Evolutionary conservation across 2,329 filamentous ascomycete species (phyloP), one percentile per base, ranked within the genome.

Genomic region (Talaromyces piceae): DNA sequence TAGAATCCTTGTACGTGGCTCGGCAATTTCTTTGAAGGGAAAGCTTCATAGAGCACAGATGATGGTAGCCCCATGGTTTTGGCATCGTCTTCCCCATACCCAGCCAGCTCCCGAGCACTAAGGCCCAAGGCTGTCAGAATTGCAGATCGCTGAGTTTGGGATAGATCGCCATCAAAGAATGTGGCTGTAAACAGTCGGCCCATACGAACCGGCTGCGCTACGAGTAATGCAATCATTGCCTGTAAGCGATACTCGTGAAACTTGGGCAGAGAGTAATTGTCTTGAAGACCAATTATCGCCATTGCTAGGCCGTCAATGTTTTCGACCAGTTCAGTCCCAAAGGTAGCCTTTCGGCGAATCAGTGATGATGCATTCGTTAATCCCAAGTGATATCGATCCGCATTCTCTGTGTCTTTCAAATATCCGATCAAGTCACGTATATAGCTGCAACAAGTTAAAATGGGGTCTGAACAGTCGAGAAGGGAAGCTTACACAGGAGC

Each of bases 91-190:
- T 76, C 69, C 16, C 86, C 82, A 57, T 87, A 82, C 0, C 93
- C 91, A 1, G 89, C 88, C 8, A 98, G 70, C 67, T 97, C 91
- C 53, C 91, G 81, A 2, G 88, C 88, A 26, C 86, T 82, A 0
- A 98, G 73, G 0, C 91, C 91, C 3, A 98, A 73, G 0, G 88
- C 84, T 18, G 88, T 85, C 48, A 98, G 82, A 31, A 97, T 78
- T 0, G 87, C 82, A 6, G 86, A 87, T 33, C 93, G 80, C 65
- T 97, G 91, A 0, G 84, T 81, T 31, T 97, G 74, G 0, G 91
- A 95, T 67, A 93, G 91, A 64, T 98, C 93, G 13, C 91, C 91
- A 39, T 89, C 85, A 64, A 96, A 97, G 64, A 93, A 94, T 0
- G 87, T 86, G 51, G 84, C 82, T 3, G 86, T 83, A 53, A 94